Base-by-base conservation (phyloP, 805 yeast species). In the Saturnispora dispora region DNA sequence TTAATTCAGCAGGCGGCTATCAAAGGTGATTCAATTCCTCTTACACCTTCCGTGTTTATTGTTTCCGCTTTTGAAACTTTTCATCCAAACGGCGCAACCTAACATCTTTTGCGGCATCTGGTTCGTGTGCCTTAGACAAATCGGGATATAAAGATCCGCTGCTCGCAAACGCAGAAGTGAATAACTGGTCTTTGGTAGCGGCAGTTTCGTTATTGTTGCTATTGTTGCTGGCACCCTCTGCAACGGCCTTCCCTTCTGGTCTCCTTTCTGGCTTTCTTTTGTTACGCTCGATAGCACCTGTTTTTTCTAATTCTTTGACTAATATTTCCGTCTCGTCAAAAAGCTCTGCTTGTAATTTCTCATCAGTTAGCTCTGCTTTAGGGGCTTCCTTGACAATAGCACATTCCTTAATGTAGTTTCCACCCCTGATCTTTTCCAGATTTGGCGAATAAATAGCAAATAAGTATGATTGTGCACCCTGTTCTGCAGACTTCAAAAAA, bases 391-490 rank as follows among this genome's bases (percentile, higher is more conserved):
- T 60, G 45, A 76, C 62, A n/a, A 78, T 63, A 15, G 72, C 67
- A 65, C 96, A 87, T 60, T 90, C 93, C 46, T 84, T 82, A 50
- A 88, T 71, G 61, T 85, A 79, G 50, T 80, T 74, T 3, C 88
- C 93, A 22, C 91, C 88, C 22, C 73, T 72, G 41, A 74, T 65
- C 18, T 75, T 77, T 36, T 76, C 77, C 25, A 88, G 71, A 15
- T 85, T 81, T 0, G 96, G 96, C 7, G 85, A 77, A 73, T 74
- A 77, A 45, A 86, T 61, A 0, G 88, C 86, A 69, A 76, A 83
- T 43, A 88, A 60, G 30, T 85, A 61, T 27, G 87, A 79, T 67
- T 93, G 96, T 30, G 88, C 84, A 5, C 97, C 99, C 56, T 83
- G 82, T 36, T 66, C 65, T 11, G 89, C 77, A 28, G 85, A 79